Conservation (phyloP, 2,329 filamentous ascomycete species). For the Neofusicoccum kwambonambiense region DNA sequence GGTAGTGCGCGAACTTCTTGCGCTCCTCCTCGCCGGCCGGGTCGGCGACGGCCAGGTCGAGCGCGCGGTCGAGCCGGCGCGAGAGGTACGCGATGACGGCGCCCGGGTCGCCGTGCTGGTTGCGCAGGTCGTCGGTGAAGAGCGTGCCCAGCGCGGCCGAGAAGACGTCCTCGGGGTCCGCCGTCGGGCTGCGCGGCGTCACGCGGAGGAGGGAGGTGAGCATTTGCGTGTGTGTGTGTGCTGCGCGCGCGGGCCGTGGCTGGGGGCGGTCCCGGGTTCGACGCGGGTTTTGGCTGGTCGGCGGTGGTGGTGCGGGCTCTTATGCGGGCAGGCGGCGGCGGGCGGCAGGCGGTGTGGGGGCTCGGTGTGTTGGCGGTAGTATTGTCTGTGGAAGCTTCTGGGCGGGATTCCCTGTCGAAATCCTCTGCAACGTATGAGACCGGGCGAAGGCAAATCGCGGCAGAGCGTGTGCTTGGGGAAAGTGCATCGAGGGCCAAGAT, state of each 20-base stretch:
- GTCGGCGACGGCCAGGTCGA: slow-evolving; percentile 45
- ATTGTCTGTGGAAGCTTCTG: not conserved
- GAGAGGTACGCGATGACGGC: slow-evolving; percentile 57
- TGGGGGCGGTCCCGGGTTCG: no score
- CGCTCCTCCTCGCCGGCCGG: slow-evolving; percentile 55
- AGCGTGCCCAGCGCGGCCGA: slow-evolving; percentile 59
- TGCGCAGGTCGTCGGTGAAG: slow-evolving; percentile 66
- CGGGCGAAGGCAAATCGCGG: not conserved
- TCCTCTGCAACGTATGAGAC: not conserved
- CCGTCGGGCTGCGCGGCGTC: slow-evolving; percentile 24
- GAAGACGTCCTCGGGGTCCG: slow-evolving; percentile 61
- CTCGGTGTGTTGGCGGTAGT: not conserved
- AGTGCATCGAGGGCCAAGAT: not conserved
- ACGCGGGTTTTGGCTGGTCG: not conserved
- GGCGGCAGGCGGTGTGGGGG: not conserved
- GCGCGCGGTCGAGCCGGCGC: slow-evolving; percentile 21
- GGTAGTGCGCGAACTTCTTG: slow-evolving; percentile 66
- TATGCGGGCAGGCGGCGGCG: not conserved
- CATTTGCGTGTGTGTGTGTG: not conserved
- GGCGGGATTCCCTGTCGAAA: not conserved
- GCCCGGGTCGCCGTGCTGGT: slow-evolving; percentile 61
- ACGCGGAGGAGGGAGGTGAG: slow-evolving; percentile 33
- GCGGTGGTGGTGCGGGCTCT: not conserved
- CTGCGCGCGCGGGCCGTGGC: no score
- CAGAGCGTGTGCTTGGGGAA: not conserved